A percentile compares a stretch with the other conserved stretches of the same genome.
Evolutionary conservation across 306 rosid species (phyloP).

Genomic region (Glycine latifolia): DNA sequence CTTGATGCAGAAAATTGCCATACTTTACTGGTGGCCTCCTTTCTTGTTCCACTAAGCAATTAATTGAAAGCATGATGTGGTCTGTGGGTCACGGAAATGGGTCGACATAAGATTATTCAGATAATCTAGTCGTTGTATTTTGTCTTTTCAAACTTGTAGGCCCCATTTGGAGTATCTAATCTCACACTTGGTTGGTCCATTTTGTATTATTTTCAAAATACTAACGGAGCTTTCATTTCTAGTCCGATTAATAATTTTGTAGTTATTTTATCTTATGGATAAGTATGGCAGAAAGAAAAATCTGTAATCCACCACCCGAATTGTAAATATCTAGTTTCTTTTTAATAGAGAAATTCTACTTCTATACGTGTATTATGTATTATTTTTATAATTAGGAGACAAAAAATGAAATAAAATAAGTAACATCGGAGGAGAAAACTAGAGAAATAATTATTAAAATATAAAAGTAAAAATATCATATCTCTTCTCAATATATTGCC

Average conservation of each 20-base stretch:
- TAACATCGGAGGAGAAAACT: not conserved
- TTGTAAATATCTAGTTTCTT: slow-evolving; percentile 15
- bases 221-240: slow-evolving; percentile 18
- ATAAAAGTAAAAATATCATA: not conserved
- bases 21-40: slow-evolving; percentile 46
- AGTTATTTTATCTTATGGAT: slow-evolving; percentile 24
- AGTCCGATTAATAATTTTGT: not conserved
- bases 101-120: slow-evolving; percentile 19
- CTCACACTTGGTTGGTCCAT: slow-evolving; percentile 5
- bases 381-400: not conserved
- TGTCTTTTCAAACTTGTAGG: slow-evolving; percentile 49
- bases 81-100: slow-evolving; percentile 58
- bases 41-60: slow-evolving; percentile 47
- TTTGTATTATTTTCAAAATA: not conserved
- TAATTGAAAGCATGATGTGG: slow-evolving; percentile 34
- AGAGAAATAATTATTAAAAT: not conserved
- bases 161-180: slow-evolving; percentile 35
- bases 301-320: not conserved
- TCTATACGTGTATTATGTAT: not conserved
- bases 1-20: slow-evolving; percentile 48
- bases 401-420: too few species aligned
- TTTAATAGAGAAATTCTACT: not conserved
- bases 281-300: not conserved
- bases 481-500: not conserved
- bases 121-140: slow-evolving; percentile 9